These are phyloP conservation scores for Acrodontium crateriforme DNA, from an alignment of 2,329 filamentous ascomycete species.

Conservation along the genomic window DNA sequence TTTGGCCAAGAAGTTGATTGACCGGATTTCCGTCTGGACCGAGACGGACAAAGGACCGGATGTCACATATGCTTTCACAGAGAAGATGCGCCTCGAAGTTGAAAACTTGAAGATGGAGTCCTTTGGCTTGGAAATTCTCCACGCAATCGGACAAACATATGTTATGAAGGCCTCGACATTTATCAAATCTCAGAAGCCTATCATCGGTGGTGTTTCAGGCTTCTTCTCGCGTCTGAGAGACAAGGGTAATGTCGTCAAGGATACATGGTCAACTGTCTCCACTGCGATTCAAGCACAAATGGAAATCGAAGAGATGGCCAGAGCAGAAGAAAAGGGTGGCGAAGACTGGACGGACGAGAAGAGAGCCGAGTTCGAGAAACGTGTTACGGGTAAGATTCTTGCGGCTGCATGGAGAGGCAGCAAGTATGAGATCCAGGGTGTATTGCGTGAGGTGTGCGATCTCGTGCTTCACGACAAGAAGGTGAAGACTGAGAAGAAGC, in stretches of 20 bases:
- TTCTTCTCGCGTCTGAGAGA: slow-evolving; percentile 92
- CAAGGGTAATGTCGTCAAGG: slow-evolving; percentile 92
- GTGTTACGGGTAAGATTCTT: slow-evolving; percentile 93
- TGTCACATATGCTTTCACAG: slow-evolving; percentile 78
- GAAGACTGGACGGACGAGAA: slow-evolving; percentile 98
- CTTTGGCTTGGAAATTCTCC: slow-evolving; percentile 89
- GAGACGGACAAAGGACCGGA: slow-evolving; percentile 84
- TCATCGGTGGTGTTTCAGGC: slow-evolving; percentile 66
- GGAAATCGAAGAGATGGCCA: slow-evolving; percentile 98
- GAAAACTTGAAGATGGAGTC: slow-evolving; percentile 99
- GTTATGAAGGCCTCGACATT: slow-evolving; percentile 74
- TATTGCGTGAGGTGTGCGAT: slow-evolving; percentile 89
- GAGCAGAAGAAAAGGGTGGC: slow-evolving; percentile 83
- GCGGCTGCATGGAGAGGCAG: slow-evolving; percentile 91
- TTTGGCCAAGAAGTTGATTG: slow-evolving; percentile 69
- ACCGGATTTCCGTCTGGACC: slow-evolving; percentile 88
- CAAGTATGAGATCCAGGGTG: slow-evolving; percentile 96
- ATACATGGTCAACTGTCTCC: slow-evolving; percentile 95
- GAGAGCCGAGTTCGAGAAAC: slow-evolving; percentile 86
- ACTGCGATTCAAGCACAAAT: slow-evolving; percentile 94
- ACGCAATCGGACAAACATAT: slow-evolving; percentile 88
- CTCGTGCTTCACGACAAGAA: slow-evolving; percentile 66
- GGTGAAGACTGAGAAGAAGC: slow-evolving; percentile 66
- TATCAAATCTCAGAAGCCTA: slow-evolving; percentile 90
- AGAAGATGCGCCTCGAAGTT: slow-evolving; percentile 86